These are phyloP conservation scores for Cryptococcus sp. DNA, from an alignment of 1,284 basidiomycete species.

Conservation along the genomic window DNA sequence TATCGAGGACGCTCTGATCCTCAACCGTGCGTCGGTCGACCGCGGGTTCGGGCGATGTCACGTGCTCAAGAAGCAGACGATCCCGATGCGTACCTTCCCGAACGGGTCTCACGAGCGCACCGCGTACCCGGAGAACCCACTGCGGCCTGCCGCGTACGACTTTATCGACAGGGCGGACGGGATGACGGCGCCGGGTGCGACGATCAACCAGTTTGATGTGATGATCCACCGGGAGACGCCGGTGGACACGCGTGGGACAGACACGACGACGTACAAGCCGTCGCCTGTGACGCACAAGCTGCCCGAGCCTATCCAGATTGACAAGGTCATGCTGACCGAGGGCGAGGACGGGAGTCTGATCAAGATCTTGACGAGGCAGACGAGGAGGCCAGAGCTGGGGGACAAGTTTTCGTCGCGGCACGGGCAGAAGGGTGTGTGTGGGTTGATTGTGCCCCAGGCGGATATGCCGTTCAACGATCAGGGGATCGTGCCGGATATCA, in stretches of 20 bases:
- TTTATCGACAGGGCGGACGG: slow-evolving; percentile 90
- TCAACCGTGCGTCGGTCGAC: slow-evolving; percentile 93
- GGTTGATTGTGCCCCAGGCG: slow-evolving; percentile 95
- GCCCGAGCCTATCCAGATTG: slow-evolving; percentile 87
- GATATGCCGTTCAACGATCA: slow-evolving; percentile 99
- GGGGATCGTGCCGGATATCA: slow-evolving; percentile 93
- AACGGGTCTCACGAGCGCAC: slow-evolving; percentile 97
- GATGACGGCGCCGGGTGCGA: slow-evolving; percentile 89
- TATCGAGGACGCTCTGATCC: slow-evolving; percentile 96
- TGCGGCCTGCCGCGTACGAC: slow-evolving; percentile 66
- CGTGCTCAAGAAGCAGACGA: slow-evolving; percentile 92
- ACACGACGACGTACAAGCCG: slow-evolving; percentile 71
- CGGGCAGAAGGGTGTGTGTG: slow-evolving; percentile 98
- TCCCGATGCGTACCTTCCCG: slow-evolving; percentile 91
- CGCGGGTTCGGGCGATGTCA: slow-evolving; percentile 97
- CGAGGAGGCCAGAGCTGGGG: slow-evolving; percentile 89
- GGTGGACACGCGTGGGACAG: slow-evolving; percentile 63
- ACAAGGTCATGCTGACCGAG: slow-evolving; percentile 97
- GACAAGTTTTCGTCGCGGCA: slow-evolving; percentile 99
- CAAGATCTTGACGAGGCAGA: slow-evolving; percentile 98
- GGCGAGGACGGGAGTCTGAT: slow-evolving; percentile 92
- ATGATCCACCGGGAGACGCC: slow-evolving; percentile 98
- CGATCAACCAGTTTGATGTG: slow-evolving; percentile 87
- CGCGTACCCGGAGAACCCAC: slow-evolving; percentile 73
- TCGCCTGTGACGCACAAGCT: slow-evolving; percentile 88